Percentiles rank a stretch among this genome's conserved stretches.
These are phyloP conservation scores for Diplodia intermedia DNA, from an alignment of 2,329 filamentous ascomycete species.

Conservation along the genomic window DNA sequence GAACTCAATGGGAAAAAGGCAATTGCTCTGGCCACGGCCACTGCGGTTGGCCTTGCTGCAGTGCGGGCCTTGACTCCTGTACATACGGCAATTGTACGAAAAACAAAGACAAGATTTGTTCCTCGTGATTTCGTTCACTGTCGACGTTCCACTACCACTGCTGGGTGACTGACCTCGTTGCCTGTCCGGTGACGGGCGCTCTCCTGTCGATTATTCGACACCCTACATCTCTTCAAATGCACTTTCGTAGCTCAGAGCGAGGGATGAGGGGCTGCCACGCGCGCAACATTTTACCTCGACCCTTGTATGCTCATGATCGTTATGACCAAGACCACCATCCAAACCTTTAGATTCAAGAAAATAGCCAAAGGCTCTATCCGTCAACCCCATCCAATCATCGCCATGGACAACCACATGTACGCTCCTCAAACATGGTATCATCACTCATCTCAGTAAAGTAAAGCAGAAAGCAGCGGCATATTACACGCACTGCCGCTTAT, in stretches of 20 bases:
- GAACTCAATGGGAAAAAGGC: conserved; percentile 13
- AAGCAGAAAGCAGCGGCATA: not conserved
- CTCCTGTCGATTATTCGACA: not conserved
- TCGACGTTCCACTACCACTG: not conserved
- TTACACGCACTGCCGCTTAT: not conserved
- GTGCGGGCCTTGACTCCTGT: conserved; percentile 14
- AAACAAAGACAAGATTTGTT: not conserved
- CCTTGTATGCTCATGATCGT: no score
- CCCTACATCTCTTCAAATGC: not conserved
- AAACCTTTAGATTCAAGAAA: not conserved
- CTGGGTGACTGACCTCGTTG: not conserved
- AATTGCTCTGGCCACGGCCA: conserved; percentile 24
- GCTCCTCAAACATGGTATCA: not conserved
- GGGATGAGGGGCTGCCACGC: not conserved
- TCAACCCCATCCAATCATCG: not conserved
- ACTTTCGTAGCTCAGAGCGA: not conserved
- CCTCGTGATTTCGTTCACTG: not conserved
- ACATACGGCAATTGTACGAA: conserved; percentile 29
- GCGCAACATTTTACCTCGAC: no score
- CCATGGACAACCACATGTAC: not conserved
- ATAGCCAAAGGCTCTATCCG: not conserved
- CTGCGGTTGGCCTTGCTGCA: conserved; percentile 6
- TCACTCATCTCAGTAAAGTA: conserved; percentile 3
- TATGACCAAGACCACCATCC: not conserved
- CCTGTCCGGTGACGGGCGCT: not conserved